Conservation (phyloP, 176 grass and related monocot genomes). For the Juncus effusus region DNA sequence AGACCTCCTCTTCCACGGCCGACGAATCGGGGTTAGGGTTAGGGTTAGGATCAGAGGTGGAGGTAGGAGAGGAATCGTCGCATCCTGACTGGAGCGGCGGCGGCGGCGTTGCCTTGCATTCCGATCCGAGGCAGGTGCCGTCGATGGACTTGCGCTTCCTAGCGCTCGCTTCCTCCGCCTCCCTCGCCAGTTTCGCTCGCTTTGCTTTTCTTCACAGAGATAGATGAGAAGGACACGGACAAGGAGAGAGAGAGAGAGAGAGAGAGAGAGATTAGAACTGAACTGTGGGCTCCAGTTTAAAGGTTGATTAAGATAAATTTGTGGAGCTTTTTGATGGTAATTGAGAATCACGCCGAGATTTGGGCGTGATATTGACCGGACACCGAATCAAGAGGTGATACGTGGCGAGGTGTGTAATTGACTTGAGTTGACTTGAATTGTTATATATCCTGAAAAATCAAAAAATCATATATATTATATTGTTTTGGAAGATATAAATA, state of each 20-base stretch:
- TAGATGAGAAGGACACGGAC: slow-evolving; percentile 25
- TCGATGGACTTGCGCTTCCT: slow-evolving; percentile 83
- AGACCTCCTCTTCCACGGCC: slow-evolving; percentile 51
- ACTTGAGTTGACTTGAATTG: no score
- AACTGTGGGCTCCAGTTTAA: neutral
- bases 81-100: neutral
- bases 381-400: no score
- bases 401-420: no score
- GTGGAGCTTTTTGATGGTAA: no score
- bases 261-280: neutral
- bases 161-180: slow-evolving; percentile 80
- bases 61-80: neutral
- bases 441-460: no score
- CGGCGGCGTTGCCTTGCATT: slow-evolving; percentile 27
- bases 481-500: no score
- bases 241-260: slow-evolving; percentile 30
- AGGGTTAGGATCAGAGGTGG: slow-evolving; percentile 33
- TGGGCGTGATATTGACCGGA: no score
- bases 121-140: slow-evolving; percentile 26
- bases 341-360: no score
- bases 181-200: slow-evolving; percentile 67
- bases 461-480: no score
- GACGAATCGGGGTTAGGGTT: slow-evolving; percentile 30
- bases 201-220: slow-evolving; percentile 11
- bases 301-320: no score